These are phyloP conservation scores for Kockovaella imperatae DNA, from an alignment of 768 basidiomycete genomes.

Conservation along the genomic window DNA sequence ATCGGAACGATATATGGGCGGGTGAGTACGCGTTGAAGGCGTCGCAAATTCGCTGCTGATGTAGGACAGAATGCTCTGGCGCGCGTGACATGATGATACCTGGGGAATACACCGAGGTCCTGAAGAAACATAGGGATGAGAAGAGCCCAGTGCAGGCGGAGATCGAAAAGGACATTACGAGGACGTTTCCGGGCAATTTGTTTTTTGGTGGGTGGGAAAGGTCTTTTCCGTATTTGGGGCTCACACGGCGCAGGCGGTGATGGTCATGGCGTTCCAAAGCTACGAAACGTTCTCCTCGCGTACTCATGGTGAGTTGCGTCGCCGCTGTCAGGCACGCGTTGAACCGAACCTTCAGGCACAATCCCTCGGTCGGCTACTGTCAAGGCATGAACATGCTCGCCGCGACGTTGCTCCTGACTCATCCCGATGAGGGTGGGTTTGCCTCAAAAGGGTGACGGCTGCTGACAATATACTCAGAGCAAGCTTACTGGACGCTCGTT, in stretches of 20 bases:
- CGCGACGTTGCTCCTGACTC: constrained; percentile 83
- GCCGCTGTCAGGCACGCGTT: neutral
- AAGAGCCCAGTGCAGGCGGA: constrained; percentile 51
- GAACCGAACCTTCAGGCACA: constrained; percentile 55
- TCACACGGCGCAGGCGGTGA: constrained; percentile 53
- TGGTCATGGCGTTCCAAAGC: constrained; percentile 85
- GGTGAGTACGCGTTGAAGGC: constrained; percentile 46
- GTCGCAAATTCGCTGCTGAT: constrained; percentile 36
- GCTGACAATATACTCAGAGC: constrained; percentile 51
- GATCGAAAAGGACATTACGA: constrained; percentile 85
- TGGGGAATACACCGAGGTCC: constrained; percentile 75
- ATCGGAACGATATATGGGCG: constrained; percentile 36
- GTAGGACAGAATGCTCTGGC: constrained; percentile 90
- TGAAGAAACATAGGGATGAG: constrained; percentile 49
- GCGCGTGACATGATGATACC: constrained; percentile 87
- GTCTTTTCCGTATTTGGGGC: too few species aligned
- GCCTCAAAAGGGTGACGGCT: neutral
- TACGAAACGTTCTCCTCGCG: constrained; percentile 78
- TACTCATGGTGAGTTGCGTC: constrained; percentile 68
- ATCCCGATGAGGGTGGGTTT: constrained; percentile 63
- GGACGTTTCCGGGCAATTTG: constrained; percentile 84
- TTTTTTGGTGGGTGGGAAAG: constrained; percentile 77
- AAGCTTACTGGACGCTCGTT: constrained; percentile 89
- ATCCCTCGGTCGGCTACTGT: constrained; percentile 76
- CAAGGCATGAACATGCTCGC: constrained; percentile 74